These are phyloP conservation scores for Sporothrix brunneoviolacea DNA, from an alignment of 2,329 filamentous ascomycete genomes.

Conservation along the genomic window DNA sequence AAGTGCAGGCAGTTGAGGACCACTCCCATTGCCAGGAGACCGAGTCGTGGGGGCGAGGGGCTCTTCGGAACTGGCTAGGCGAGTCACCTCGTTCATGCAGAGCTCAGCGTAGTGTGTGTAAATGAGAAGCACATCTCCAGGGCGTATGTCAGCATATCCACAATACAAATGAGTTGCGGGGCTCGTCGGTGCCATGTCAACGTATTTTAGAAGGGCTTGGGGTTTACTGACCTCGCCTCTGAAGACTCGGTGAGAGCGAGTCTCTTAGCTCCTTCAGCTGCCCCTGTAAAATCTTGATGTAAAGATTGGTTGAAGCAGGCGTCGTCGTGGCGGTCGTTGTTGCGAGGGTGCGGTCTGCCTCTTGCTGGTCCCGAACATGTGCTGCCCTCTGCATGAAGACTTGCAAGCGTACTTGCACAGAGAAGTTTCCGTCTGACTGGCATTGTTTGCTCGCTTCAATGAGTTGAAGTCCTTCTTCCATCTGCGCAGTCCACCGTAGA, in stretches of 20 bases:
- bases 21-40: background rate
- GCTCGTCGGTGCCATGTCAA: too few species aligned
- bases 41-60: conserved; percentile 23
- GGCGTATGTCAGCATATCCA: too few species aligned
- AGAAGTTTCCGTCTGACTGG: conserved; percentile 26
- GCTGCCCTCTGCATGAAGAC: conserved; percentile 27
- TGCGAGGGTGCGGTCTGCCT: conserved; percentile 5
- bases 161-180: too few species aligned
- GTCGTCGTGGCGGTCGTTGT: background rate
- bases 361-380: conserved; percentile 24
- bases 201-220: too few species aligned
- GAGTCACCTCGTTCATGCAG: conserved; percentile 20
- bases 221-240: too few species aligned
- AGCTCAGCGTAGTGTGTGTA: conserved; percentile 14
- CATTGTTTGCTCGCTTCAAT: conserved; percentile 23
- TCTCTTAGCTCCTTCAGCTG: conserved; percentile 27
- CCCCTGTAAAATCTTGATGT: conserved; percentile 26
- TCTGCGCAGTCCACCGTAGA: conserved; percentile 31
- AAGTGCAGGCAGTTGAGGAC: conserved; percentile 20
- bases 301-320: conserved; percentile 18
- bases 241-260: conserved; percentile 22
- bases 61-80: conserved; percentile 21
- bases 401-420: conserved; percentile 31
- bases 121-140: conserved; percentile 16
- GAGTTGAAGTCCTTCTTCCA: conserved; percentile 29